Evolutionary conservation across 441 rosid genomes (phyloP), one percentile per base, ranked within the genome.

Genomic region (Erodium trifolium): DNA sequence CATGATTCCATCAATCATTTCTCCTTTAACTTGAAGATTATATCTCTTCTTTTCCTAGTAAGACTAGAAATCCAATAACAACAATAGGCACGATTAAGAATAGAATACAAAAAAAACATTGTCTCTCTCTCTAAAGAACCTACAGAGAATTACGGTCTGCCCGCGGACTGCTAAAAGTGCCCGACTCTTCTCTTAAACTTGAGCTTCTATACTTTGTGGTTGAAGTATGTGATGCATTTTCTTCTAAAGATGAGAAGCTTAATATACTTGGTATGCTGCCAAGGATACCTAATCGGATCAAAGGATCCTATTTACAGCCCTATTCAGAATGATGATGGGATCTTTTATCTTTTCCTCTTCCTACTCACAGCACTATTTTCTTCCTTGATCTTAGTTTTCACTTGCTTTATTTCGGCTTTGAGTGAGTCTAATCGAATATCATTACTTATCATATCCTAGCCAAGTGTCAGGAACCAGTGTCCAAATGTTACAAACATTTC

Each of bases 61-160:
- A 16, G 62, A 55, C 62, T 55, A 55, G 62, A 19, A 55, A 55
- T 55, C 62, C 62, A 55, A 55, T 17, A 5, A 4, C 60, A 53
- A 53, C 17, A 14, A 53, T 53, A 53, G 18, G 6, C 60, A 53
- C 8, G 19, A n/a, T 18, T 53, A 16, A 5, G 18, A 53, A 53
- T 53, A 53, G n/a, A 53, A 53, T 53, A 4, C 8, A 18, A n/a
- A 53, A 16, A 16, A 53, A 0, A 53, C 7, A 11, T 23, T 23
- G 0, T 23, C 60, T 53, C 18, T 53, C 14, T 16, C 18, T 16
- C 18, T 53, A 17, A 5, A 53, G 60, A 18, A 14, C 23, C 18
- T 53, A 18, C 60, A 53, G 19, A 53, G 6, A 53, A 53, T 53
- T 14, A 53, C 18, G 7, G 10, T 16, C 18, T 53, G 60, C 18